Conservation (phyloP, 257 asterid species). For the Solanum sparsipilum region DNA sequence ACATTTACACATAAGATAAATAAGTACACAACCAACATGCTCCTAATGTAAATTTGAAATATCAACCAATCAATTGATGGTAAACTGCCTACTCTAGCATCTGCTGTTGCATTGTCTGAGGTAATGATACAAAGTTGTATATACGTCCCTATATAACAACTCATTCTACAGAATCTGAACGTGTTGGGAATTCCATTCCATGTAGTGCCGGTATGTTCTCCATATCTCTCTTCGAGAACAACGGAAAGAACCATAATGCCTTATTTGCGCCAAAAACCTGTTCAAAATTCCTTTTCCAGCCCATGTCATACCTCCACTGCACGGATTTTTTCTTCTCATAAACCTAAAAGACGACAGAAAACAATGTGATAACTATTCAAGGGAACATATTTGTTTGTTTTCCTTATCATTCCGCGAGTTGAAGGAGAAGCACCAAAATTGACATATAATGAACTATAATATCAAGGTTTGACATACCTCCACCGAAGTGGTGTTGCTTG, state of each 20-base stretch:
- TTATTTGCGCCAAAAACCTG: conserved; percentile 79
- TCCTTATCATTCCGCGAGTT: not conserved
- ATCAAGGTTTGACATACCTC: conserved; percentile 39
- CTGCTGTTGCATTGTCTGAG: not conserved
- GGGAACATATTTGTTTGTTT: not conserved
- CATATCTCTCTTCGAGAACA: conserved; percentile 61
- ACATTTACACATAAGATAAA: not conserved
- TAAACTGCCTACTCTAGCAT: not conserved
- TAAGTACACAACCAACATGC: not conserved
- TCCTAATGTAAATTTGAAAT: not conserved
- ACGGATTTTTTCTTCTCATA: conserved; percentile 52
- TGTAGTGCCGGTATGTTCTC: conserved; percentile 57
- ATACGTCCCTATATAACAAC: not conserved
- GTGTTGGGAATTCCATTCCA: conserved; percentile 62
- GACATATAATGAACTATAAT: not conserved
- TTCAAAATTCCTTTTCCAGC: conserved; percentile 67
- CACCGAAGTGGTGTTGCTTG: conserved; percentile 79
- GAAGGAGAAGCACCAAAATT: not conserved
- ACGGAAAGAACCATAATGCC: conserved; percentile 54
- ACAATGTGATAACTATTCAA: not conserved
- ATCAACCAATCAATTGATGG: not conserved
- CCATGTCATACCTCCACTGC: conserved; percentile 68
- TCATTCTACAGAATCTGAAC: conserved; percentile 33
- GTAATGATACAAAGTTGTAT: not conserved
- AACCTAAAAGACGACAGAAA: conserved; percentile 32